Evolutionary conservation across 352 stramenopile species (phyloP), one percentile per base, ranked within the genome.

Genomic region (Globisporangium apiculatum): DNA sequence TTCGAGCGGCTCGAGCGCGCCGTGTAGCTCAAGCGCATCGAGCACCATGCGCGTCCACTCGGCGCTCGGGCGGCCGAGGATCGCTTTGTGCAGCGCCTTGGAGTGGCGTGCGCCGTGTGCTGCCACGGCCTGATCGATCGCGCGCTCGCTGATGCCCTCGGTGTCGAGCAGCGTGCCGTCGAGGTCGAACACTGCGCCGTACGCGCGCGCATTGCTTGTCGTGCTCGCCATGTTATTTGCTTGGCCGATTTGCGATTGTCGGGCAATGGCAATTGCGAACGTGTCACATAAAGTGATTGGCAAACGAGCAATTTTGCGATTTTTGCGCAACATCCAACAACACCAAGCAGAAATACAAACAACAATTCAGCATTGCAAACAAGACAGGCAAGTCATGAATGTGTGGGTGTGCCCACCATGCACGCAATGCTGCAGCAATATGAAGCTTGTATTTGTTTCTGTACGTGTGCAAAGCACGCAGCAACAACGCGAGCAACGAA

Each of bases 121-220:
- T 24, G 65, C 69, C 36, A 83, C 65, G 48, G 84, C 68, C 53
- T 76, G 59, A 53, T 79, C 69, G 60, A 91, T 83, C 24, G 80
- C 67, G 11, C 77, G 61, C 52, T 78, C 68, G 53, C 81, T 91
- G 60, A 91, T 73, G 61, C 76, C 72, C 54, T 94, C 83, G 35
- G 81, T 90, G 64, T 94, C 83, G 60, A 94, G 69, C 48, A 94
- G 62, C 43, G 83, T 94, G 53, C 83, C 83, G 62, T 94, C 83
- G 62, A 93, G 77, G 64, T 93, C 83, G 58, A 93, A 93, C 67
- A 93, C 87, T 45, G 67, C 75, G 54, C 75, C 78, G 45, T 56
- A 51, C 57, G 59, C 31, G 57, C 31, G 83, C 51, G 14, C 58
- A 49, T 35, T 52, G 63, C 42, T 76, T 69, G 7, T 62, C 14